Evolutionary conservation across 2,329 filamentous ascomycete genomes (phyloP).

Genomic region (Sporothrix humicola): DNA sequence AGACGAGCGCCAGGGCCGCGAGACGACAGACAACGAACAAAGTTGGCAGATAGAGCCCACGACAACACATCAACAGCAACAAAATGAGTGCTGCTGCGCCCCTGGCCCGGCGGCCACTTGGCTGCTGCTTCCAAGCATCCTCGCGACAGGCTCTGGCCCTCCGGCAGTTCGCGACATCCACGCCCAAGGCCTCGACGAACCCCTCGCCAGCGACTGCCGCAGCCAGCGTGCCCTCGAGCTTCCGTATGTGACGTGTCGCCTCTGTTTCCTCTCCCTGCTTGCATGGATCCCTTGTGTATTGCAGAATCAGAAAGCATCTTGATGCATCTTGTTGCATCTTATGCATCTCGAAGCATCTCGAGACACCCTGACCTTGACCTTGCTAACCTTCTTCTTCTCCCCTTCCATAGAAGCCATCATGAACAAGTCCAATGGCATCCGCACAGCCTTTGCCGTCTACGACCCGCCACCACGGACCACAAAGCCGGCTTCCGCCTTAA

Average conservation of each 20-base stretch:
- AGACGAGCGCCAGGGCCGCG: neutral
- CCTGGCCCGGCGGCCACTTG: conserved; percentile 35
- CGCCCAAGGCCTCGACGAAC: conserved; percentile 4
- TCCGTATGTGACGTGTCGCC: conserved; percentile 25
- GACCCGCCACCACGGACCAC: conserved; percentile 34
- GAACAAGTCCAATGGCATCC: conserved; percentile 39
- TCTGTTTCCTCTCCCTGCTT: neutral
- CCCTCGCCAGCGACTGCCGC: neutral
- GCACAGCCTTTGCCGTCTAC: conserved; percentile 59
- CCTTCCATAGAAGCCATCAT: conserved; percentile 33
- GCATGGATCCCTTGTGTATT: neutral
- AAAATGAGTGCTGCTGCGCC: conserved; percentile 32
- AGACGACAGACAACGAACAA: neutral
- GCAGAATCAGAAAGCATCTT: neutral
- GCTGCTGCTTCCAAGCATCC: conserved; percentile 31
- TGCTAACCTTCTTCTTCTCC: conserved; percentile 28
- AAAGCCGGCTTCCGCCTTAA: conserved; percentile 11
- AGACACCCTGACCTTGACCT: neutral
- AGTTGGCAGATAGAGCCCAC: neutral
- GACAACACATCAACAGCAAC: neutral
- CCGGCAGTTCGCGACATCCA: conserved; percentile 33
- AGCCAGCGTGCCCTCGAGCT: conserved; percentile 21
- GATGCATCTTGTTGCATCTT: neutral
- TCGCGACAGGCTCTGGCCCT: conserved; percentile 26
- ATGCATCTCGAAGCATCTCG: neutral